Evolutionary conservation across 805 yeast species (phyloP).

Genomic region (Saccharomyces eubayanus): DNA sequence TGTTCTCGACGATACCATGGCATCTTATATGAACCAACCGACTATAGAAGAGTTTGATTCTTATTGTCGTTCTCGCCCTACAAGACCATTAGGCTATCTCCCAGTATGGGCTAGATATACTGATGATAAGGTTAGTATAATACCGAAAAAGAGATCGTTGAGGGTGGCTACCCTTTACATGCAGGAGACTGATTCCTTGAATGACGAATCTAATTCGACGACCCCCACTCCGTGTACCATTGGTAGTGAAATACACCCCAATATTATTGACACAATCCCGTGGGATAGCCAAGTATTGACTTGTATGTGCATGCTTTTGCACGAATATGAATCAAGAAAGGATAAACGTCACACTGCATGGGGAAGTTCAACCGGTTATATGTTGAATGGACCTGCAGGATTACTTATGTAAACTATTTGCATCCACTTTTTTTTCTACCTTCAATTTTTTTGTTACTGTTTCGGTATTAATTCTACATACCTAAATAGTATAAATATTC

Average conservation of each 20-base stretch:
- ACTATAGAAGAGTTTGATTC: constrained; percentile 12
- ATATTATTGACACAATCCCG: constrained; percentile 12
- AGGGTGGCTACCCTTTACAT: constrained; percentile 20
- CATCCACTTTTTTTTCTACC: not conserved
- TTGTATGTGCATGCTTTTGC: constrained; percentile 29
- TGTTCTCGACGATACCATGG: constrained; percentile 29
- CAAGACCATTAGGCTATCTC: constrained; percentile 18
- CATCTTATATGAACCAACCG: constrained; percentile 24
- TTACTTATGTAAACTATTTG: not conserved
- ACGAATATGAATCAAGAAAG: constrained; percentile 28
- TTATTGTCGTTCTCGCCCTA: constrained; percentile 2
- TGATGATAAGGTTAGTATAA: constrained; percentile 17
- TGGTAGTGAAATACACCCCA: not conserved
- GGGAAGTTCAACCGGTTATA: not conserved
- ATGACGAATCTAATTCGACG: not conserved
- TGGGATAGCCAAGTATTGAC: constrained; percentile 25
- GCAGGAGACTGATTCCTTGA: constrained; percentile 9
- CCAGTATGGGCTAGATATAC: constrained; percentile 29
- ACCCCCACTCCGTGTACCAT: not conserved
- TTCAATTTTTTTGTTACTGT: not conserved
- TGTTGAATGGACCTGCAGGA: not conserved
- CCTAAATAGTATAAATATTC: not conserved
- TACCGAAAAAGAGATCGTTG: constrained; percentile 24
- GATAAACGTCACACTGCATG: constrained; percentile 18
- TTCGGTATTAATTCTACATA: not conserved